phyloP scores from a whole-genome alignment of 2,329 filamentous ascomycete genomes.

The Neurospora sp. region DNA sequence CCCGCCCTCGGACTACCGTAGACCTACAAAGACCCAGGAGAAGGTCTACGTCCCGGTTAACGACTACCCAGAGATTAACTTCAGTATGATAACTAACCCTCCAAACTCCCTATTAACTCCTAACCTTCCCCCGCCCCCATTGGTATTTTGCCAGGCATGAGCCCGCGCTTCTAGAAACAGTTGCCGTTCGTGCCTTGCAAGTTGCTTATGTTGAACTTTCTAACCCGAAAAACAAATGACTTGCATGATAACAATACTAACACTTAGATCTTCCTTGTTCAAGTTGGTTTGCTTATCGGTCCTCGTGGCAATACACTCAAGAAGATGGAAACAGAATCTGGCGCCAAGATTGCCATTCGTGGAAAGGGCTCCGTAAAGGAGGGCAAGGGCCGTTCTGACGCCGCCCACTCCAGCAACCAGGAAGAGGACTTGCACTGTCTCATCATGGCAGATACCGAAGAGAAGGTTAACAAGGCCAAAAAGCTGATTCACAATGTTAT shows the following conservation, averaged over 20 bases:
- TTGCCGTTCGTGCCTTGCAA: slow-evolving; percentile 20
- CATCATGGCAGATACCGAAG: slow-evolving; percentile 99
- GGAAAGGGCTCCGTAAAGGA: slow-evolving; percentile 99
- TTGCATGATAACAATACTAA: slow-evolving; percentile 58
- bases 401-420: slow-evolving; percentile 98
- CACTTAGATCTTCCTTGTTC: slow-evolving; percentile 73
- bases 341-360: slow-evolving; percentile 97
- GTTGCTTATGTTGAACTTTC: slow-evolving; percentile 22
- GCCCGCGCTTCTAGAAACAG: slow-evolving; percentile 15
- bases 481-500: slow-evolving; percentile 97
- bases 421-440: slow-evolving; percentile 98
- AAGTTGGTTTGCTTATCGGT: slow-evolving; percentile 99
- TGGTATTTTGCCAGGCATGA: slow-evolving; percentile 37
- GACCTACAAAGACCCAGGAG: slow-evolving; percentile 99
- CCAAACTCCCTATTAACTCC: slow-evolving; percentile 21
- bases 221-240: slow-evolving; percentile 25
- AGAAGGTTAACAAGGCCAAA: slow-evolving; percentile 99
- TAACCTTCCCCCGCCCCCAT: slow-evolving; percentile 22
- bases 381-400: slow-evolving; percentile 97
- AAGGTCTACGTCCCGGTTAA: slow-evolving; percentile 99
- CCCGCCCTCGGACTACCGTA: slow-evolving; percentile 94
- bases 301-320: slow-evolving; percentile 99
- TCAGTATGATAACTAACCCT: slow-evolving; percentile 99
- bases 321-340: slow-evolving; percentile 98
- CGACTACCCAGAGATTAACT: slow-evolving; percentile 99